phyloP scores from a whole-genome alignment of 2,329 filamentous ascomycete genomes.

The Arthrobotrys sinensis region DNA sequence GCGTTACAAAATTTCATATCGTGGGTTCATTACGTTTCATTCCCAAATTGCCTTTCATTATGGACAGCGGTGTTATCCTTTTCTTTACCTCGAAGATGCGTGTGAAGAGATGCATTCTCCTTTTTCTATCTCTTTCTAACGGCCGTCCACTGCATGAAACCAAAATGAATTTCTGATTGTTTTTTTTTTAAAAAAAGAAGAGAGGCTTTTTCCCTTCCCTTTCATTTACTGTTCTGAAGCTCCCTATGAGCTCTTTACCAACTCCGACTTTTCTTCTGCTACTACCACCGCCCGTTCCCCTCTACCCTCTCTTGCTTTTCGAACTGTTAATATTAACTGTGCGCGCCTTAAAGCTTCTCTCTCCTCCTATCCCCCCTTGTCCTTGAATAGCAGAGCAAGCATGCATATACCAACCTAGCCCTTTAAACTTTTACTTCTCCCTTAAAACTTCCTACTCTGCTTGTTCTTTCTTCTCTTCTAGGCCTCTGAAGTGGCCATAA shows the following conservation, averaged over 20 bases:
- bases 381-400: slow-evolving; percentile 46
- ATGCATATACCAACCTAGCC: slow-evolving; percentile 33
- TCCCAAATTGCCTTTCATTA: slow-evolving; percentile 51
- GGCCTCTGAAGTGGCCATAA: slow-evolving; percentile 25
- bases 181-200: slow-evolving; percentile 29
- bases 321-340: slow-evolving; percentile 53
- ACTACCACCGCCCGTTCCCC: slow-evolving; percentile 14
- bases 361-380: slow-evolving; percentile 15
- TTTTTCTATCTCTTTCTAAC: slow-evolving; percentile 41
- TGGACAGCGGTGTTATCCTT: slow-evolving; percentile 46
- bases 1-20: slow-evolving; percentile 46
- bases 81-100: slow-evolving; percentile 38
- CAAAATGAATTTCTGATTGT: slow-evolving; percentile 48
- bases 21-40: slow-evolving; percentile 38
- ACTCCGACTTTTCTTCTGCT: slow-evolving; percentile 3
- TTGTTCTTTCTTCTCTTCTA: slow-evolving; percentile 11
- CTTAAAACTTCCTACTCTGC: slow-evolving; percentile 19
- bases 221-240: slow-evolving; percentile 8
- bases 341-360: slow-evolving; percentile 35
- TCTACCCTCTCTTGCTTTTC: slow-evolving; percentile 26
- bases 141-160: slow-evolving; percentile 56
- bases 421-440: slow-evolving; percentile 11
- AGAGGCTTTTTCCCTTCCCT: slow-evolving; percentile 29
- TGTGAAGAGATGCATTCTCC: slow-evolving; percentile 57
- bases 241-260: slow-evolving; percentile 15